These are phyloP conservation scores for Didymella lethalis DNA, from an alignment of 2,329 filamentous ascomycete genomes.

Conservation along the genomic window DNA sequence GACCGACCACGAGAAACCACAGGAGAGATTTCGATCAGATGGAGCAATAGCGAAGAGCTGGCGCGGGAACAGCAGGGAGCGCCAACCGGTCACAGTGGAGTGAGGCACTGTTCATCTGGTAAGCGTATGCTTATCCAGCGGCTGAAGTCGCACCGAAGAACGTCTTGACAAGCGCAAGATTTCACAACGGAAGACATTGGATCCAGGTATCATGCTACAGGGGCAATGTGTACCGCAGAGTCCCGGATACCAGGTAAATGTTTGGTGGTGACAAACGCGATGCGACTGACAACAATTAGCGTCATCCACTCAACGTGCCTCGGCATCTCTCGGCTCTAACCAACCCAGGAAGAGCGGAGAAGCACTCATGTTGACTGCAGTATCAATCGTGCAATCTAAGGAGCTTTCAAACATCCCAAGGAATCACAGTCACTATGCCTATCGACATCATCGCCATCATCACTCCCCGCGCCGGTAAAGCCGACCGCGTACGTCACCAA, in stretches of 20 bases:
- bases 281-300: neutral
- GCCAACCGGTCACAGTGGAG: neutral
- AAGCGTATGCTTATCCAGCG: neutral
- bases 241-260: too few relatives aligned
- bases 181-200: neutral
- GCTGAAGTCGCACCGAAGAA: neutral
- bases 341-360: conserved; percentile 24
- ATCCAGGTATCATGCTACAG: neutral
- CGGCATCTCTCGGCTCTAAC: conserved; percentile 36
- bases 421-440: conserved; percentile 19
- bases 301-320: conserved; percentile 25
- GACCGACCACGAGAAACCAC: neutral
- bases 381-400: neutral
- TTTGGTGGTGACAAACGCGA: neutral
- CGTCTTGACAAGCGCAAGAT: neutral
- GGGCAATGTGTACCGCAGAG: neutral
- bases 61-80: neutral
- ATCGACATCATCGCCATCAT: conserved; percentile 45
- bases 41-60: neutral
- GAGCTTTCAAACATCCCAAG: neutral
- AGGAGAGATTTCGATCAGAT: neutral
- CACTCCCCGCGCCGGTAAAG: conserved; percentile 43
- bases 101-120: neutral
- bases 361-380: conserved; percentile 2
- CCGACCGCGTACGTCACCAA: conserved; percentile 35